These are phyloP conservation scores for Cryphonectria japonica DNA, from an alignment of 2,329 filamentous ascomycete species.

Conservation along the genomic window DNA sequence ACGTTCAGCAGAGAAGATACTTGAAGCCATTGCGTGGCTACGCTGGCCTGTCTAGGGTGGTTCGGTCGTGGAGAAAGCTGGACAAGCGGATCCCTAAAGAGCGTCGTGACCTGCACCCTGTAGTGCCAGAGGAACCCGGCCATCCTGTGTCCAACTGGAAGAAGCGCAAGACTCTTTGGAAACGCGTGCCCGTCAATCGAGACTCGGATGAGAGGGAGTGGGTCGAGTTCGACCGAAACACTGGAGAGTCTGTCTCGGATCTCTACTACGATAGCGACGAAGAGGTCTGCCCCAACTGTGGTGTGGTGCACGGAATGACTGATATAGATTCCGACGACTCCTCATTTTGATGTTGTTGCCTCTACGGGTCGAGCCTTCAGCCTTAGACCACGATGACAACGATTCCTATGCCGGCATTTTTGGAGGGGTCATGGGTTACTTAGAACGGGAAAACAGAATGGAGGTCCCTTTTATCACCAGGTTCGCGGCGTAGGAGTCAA, in stretches of 20 bases:
- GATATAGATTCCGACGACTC: slow-evolving; percentile 20
- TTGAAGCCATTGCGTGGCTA: slow-evolving; percentile 46
- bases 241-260: slow-evolving; percentile 25
- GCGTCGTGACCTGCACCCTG: slow-evolving; percentile 36
- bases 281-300: slow-evolving; percentile 30
- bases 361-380: neutral
- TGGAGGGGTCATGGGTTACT: neutral
- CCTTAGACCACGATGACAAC: neutral
- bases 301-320: slow-evolving; percentile 21
- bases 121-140: slow-evolving; percentile 47
- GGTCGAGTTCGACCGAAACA: slow-evolving; percentile 48
- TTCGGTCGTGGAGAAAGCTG: slow-evolving; percentile 47
- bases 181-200: slow-evolving; percentile 49
- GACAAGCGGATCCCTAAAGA: slow-evolving; percentile 31
- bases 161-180: slow-evolving; percentile 55
- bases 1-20: slow-evolving; percentile 45
- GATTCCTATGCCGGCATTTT: neutral
- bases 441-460: neutral
- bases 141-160: slow-evolving; percentile 46
- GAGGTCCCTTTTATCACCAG: neutral
- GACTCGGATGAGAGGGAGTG: slow-evolving; percentile 49
- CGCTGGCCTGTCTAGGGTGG: slow-evolving; percentile 47
- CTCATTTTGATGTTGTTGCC: neutral
- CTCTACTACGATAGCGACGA: slow-evolving; percentile 28
- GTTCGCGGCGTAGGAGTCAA: neutral